phyloP scores from a whole-genome alignment of 176 grass and related monocot genomes.

The Aegilops longissima region DNA sequence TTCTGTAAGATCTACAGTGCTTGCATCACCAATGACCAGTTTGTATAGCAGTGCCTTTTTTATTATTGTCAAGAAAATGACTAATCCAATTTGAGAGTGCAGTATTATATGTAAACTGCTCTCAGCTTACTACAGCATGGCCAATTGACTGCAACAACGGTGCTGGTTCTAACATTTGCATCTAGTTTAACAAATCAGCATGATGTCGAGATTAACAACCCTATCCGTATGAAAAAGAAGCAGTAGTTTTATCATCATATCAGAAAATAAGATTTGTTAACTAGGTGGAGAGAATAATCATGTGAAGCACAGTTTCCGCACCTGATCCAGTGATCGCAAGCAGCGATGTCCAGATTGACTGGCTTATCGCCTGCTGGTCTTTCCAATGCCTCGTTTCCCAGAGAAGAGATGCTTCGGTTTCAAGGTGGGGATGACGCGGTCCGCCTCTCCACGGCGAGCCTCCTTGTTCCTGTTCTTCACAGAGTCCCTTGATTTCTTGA shows the following conservation, averaged over 20 bases:
- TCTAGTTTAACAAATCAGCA: too few species aligned
- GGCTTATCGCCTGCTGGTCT: constrained; percentile 62
- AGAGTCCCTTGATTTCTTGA: constrained; percentile 51
- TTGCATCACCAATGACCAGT: too few species aligned
- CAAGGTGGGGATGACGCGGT: constrained; percentile 76
- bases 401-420: constrained; percentile 90
- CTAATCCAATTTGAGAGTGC: too few species aligned
- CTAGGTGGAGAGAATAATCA: not conserved
- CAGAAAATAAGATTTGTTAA: not conserved
- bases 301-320: not conserved
- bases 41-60: too few species aligned
- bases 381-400: constrained; percentile 65
- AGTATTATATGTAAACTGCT: too few species aligned
- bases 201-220: too few species aligned
- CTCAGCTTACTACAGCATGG: too few species aligned
- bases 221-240: too few species aligned
- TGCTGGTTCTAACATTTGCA: too few species aligned
- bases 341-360: not conserved
- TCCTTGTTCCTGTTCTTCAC: constrained; percentile 71
- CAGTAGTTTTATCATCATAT: not conserved
- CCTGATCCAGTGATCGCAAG: not conserved
- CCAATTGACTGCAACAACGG: too few species aligned
- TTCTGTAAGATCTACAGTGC: too few species aligned
- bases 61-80: too few species aligned
- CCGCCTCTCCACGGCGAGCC: constrained; percentile 71